phyloP scores from a whole-genome alignment of 768 basidiomycete genomes.

The Suillus americanus region DNA sequence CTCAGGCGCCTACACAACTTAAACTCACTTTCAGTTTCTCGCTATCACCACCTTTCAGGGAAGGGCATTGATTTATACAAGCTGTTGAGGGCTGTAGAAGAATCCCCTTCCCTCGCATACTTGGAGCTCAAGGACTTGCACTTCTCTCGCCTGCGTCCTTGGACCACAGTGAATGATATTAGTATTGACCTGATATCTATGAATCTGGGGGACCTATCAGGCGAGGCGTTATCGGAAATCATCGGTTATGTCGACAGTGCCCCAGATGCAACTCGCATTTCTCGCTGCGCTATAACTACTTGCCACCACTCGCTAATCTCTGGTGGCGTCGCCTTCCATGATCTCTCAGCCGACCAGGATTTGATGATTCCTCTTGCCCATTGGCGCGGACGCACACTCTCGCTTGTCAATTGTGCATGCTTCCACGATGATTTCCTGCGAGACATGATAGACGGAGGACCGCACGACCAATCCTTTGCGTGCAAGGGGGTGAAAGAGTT shows the following conservation, averaged over 20 bases:
- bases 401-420: background rate
- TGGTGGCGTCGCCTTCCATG: background rate
- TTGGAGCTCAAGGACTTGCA: constrained; percentile 3
- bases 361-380: constrained; percentile 3
- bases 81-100: background rate
- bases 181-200: background rate
- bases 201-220: constrained; percentile 2
- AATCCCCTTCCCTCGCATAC: background rate
- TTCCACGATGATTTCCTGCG: constrained; percentile 6
- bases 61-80: constrained; percentile 3
- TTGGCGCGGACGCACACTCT: constrained; percentile 2
- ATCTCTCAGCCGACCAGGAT: background rate
- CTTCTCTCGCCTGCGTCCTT: constrained; percentile 5
- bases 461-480: background rate
- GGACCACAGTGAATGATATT: background rate
- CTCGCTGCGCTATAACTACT: background rate
- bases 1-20: background rate
- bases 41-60: background rate
- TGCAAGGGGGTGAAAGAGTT: constrained; percentile 3
- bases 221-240: constrained; percentile 3
- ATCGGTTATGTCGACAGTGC: constrained; percentile 1
- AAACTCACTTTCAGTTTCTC: background rate
- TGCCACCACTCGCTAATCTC: constrained; percentile 2
- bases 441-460: constrained; percentile 1
- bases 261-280: background rate